Base-by-base conservation (phyloP, 2,329 filamentous ascomycete genomes). In the Diaporthe citri region DNA sequence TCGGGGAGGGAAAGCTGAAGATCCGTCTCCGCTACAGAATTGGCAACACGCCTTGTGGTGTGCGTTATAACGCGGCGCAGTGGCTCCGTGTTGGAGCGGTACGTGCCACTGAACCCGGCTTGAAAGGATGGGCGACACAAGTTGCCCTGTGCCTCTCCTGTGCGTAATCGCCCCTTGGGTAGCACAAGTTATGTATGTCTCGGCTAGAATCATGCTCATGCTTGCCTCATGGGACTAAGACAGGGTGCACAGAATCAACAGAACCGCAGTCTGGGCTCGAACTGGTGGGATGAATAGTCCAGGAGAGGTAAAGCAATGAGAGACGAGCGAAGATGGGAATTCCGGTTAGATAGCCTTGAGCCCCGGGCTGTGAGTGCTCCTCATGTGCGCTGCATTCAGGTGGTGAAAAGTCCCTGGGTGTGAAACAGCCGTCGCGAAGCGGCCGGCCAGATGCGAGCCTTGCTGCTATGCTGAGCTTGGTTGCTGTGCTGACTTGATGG, bases 201-300 rank as follows among this genome's bases (percentile, higher is more conserved):
- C 75, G 75, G 75, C 72, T 76, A 76, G 66, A 72, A 56, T 64
- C 46, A 62, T 76, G 72, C 59, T 74, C 51, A 60, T 72, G 72
- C 72, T 74, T 74, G 75, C 72, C 60, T 64, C 46, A 72, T 64
- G 71, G 71, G 46, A 72, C 71, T 41, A 55, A 72, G 57, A 64
- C 71, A 64, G 25, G 48, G 57, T 22, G n/a, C 31, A 48, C 57
- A 72, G 34, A 72, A 43, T 51, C 34, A 25, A 39, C 43, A 43
- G 25, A 43, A 43, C 48, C 52, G 25, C 46, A 64, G 7, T 31
- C 36, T 64, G 48, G n/a, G 17, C 34, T 20, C 48, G 15, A 28
- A 36, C 25, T 31, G 31, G 48, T 7, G n/a, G 13, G 34, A 41
- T 52, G 46, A 55, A 25, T 25, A 9, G 46, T 6, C 64, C 28